Evolutionary conservation across 805 yeast genomes (phyloP).

Genomic region (Metschnikowia peoriensis): DNA sequence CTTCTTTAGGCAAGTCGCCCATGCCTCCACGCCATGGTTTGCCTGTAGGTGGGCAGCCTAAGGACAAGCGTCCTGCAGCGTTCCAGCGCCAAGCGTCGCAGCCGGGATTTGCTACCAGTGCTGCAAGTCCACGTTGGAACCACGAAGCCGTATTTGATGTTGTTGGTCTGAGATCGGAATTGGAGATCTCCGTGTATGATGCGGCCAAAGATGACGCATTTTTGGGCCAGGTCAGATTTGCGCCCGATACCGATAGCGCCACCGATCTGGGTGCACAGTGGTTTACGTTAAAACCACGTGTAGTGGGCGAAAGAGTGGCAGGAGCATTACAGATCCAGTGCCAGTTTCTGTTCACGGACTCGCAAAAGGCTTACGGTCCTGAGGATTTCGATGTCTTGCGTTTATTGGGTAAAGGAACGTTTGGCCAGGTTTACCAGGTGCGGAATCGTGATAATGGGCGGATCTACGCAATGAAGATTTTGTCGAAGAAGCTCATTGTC

Average conservation of each 20-base stretch:
- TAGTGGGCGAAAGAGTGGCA: conserved; percentile 67
- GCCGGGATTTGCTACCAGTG: conserved; percentile 24
- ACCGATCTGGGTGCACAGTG: conserved; percentile 57
- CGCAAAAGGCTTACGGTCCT: conserved; percentile 84
- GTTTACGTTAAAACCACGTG: conserved; percentile 71
- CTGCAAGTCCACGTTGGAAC: conserved; percentile 75
- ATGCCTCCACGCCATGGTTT: conserved; percentile 15
- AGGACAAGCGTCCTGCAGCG: conserved; percentile 29
- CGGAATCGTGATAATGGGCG: conserved; percentile 85
- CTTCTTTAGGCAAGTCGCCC: conserved; percentile 38
- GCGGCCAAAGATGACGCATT: conserved; percentile 77
- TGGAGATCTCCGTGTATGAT: conserved; percentile 91
- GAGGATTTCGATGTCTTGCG: conserved; percentile 91
- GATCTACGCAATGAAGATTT: conserved; percentile 96
- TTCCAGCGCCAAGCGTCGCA: conserved; percentile 42
- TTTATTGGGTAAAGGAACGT: conserved; percentile 92
- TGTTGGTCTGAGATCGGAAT: conserved; percentile 74
- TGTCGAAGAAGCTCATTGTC: conserved; percentile 91
- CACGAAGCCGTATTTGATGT: conserved; percentile 94
- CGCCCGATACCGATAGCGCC: conserved; percentile 52
- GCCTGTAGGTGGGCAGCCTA: conserved; percentile 14
- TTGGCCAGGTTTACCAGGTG: conserved; percentile 97
- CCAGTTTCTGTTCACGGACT: conserved; percentile 61
- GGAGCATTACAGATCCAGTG: conserved; percentile 79
- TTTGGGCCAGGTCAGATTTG: conserved; percentile 77